Evolutionary conservation across 495 filamentous ascomycete species (phyloP).

Genomic region (Neurospora sp.): DNA sequence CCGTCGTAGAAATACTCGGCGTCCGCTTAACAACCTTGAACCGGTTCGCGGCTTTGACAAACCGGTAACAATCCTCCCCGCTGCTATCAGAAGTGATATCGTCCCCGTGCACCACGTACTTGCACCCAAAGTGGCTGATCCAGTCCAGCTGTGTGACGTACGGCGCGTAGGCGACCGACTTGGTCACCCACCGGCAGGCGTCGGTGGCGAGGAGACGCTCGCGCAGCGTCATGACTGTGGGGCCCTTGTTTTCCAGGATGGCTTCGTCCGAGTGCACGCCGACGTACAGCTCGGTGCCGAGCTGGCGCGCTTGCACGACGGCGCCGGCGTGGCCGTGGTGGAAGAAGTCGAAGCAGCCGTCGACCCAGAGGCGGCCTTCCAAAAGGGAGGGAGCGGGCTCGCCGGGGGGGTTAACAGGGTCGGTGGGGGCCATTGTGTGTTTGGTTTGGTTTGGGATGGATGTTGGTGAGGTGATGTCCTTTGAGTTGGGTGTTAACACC

Average conservation of each 20-base stretch:
- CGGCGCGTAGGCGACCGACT: constrained; percentile 72
- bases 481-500: background rate
- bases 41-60: constrained; percentile 80
- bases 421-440: constrained; percentile 12
- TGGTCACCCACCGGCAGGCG: constrained; percentile 89
- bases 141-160: constrained; percentile 91
- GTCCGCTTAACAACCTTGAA: constrained; percentile 96
- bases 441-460: background rate
- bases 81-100: constrained; percentile 90
- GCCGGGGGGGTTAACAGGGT: constrained; percentile 18
- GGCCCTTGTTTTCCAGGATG: constrained; percentile 93
- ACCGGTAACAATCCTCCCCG: constrained; percentile 94
- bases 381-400: constrained; percentile 37
- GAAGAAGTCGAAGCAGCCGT: constrained; percentile 98
- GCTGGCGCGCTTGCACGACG: constrained; percentile 65
- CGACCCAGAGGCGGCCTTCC: constrained; percentile 84
- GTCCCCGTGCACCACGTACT: constrained; percentile 93
- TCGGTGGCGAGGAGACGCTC: constrained; percentile 86
- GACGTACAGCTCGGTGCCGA: constrained; percentile 79
- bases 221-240: constrained; percentile 87
- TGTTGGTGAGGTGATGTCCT: background rate
- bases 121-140: constrained; percentile 90
- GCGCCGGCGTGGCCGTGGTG: constrained; percentile 97
- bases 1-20: constrained; percentile 91
- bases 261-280: constrained; percentile 92